A percentile compares a stretch with the other conserved stretches of the same genome.
These are phyloP conservation scores for Candida boidinii DNA, from an alignment of 805 yeast species.

Conservation along the genomic window DNA sequence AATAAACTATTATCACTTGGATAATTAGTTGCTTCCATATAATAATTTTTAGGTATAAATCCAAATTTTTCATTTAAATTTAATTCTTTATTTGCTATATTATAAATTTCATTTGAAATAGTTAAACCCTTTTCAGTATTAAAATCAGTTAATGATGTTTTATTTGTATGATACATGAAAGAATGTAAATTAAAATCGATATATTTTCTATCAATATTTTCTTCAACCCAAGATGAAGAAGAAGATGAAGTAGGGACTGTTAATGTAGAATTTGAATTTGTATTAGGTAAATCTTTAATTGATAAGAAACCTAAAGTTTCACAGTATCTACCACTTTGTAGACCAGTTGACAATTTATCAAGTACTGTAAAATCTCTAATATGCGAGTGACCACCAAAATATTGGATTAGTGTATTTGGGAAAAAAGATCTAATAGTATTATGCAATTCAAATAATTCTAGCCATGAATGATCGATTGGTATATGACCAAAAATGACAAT, in stretches of 20 bases:
- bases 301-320: constrained; percentile 91
- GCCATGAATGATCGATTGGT: constrained; percentile 54
- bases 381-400: constrained; percentile 93
- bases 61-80: constrained; percentile 53
- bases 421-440: constrained; percentile 42
- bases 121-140: constrained; percentile 46
- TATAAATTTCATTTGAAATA: constrained; percentile 34
- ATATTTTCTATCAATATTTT: constrained; percentile 49
- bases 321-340: constrained; percentile 91
- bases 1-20: constrained; percentile 47
- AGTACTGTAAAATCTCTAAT: constrained; percentile 71
- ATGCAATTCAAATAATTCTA: constrained; percentile 42
- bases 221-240: too few relatives aligned
- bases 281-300: constrained; percentile 29
- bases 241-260: constrained; percentile 6
- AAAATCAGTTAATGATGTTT: constrained; percentile 24
- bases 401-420: constrained; percentile 64
- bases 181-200: constrained; percentile 76
- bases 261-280: constrained; percentile 7
- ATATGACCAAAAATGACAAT: constrained; percentile 72
- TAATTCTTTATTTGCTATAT: constrained; percentile 34
- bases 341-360: constrained; percentile 60
- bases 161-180: constrained; percentile 52
- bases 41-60: constrained; percentile 56
- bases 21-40: constrained; percentile 58